These are phyloP conservation scores for Dictyophora rubrovolvata DNA, from an alignment of 768 basidiomycete genomes.

Conservation along the genomic window DNA sequence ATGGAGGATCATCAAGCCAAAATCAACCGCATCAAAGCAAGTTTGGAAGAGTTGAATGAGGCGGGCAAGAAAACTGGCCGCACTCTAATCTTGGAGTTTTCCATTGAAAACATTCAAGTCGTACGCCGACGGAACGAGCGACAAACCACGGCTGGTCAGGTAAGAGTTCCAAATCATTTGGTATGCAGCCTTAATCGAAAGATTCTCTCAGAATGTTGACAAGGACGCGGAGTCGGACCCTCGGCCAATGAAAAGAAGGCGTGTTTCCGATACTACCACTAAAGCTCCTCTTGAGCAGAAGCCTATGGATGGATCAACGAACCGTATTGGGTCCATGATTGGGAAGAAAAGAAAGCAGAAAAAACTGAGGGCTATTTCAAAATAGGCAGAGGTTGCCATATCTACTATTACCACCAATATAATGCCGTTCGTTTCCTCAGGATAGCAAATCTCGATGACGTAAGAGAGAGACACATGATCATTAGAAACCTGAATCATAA, in stretches of 20 bases:
- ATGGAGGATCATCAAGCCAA: conserved; percentile 41
- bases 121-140: conserved; percentile 61
- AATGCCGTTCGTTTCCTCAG: neutral
- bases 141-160: conserved; percentile 29
- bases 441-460: neutral
- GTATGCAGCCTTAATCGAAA: neutral
- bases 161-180: conserved; percentile 10
- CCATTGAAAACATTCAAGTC: conserved; percentile 89
- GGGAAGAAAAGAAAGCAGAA: conserved; percentile 72
- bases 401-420: neutral
- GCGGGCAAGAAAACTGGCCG: conserved; percentile 12
- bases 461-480: neutral
- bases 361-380: conserved; percentile 15
- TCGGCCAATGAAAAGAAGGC: neutral
- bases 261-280: neutral
- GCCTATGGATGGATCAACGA: conserved; percentile 34
- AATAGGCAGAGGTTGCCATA: neutral
- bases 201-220: conserved; percentile 13
- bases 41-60: conserved; percentile 28
- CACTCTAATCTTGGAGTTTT: conserved; percentile 85
- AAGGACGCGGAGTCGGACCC: conserved; percentile 6
- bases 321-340: conserved; percentile 57
- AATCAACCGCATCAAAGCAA: conserved; percentile 49
- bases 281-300: neutral
- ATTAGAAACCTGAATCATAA: neutral